phyloP scores from a whole-genome alignment of 768 basidiomycete genomes.

The Pleurotus cornucopiae region DNA sequence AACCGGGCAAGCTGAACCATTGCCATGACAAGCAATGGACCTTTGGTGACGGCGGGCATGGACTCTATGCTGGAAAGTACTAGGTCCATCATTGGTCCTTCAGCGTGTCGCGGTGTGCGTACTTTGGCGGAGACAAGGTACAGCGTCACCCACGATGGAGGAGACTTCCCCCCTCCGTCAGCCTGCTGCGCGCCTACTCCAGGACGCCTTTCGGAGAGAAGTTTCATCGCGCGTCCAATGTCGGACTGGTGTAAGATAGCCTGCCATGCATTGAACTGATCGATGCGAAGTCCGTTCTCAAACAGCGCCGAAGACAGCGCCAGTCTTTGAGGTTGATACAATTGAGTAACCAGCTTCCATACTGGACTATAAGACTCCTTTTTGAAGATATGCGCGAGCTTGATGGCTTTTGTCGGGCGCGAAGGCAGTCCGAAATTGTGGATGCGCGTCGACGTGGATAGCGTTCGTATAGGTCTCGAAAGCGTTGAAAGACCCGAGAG shows the following conservation, averaged over 20 bases:
- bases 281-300: slow-evolving; percentile 26
- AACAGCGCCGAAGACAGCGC: slow-evolving; percentile 25
- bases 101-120: slow-evolving; percentile 39
- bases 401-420: slow-evolving; percentile 9
- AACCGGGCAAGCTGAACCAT: slow-evolving; percentile 47
- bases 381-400: slow-evolving; percentile 29
- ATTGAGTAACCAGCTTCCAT: slow-evolving; percentile 35
- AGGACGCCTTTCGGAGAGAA: slow-evolving; percentile 12
- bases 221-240: slow-evolving; percentile 25
- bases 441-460: background rate
- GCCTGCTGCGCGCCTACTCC: background rate
- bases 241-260: slow-evolving; percentile 27
- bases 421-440: background rate
- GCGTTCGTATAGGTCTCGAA: background rate
- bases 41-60: slow-evolving; percentile 27
- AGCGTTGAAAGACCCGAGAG: background rate
- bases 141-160: slow-evolving; percentile 54
- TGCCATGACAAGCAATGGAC: slow-evolving; percentile 41
- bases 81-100: slow-evolving; percentile 37
- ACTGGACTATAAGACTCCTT: slow-evolving; percentile 30
- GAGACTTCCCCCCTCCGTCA: background rate
- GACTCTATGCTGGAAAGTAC: slow-evolving; percentile 32
- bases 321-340: slow-evolving; percentile 23
- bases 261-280: slow-evolving; percentile 38
- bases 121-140: slow-evolving; percentile 45